Base-by-base conservation (phyloP, 805 yeast genomes). In the Grigorovia transvaalensis region DNA sequence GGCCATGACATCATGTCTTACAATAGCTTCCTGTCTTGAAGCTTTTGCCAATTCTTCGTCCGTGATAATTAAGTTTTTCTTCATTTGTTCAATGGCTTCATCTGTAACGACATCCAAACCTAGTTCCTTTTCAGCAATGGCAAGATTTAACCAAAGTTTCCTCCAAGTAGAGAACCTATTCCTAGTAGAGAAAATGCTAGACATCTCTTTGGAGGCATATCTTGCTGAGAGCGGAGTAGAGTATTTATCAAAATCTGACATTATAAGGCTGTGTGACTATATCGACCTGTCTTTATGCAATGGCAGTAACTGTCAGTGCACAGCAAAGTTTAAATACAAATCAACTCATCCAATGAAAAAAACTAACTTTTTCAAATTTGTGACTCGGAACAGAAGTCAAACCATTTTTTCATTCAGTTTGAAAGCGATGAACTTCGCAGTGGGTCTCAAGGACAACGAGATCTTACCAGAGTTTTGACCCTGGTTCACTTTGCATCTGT, bases 1-100 rank as follows among this genome's bases (percentile, higher is more conserved):
- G 52, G 98, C 96, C 99, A 93, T 93, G 61, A 93, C 99, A 68
- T 93, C 99, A 71, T 93, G 99, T 75, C 99, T 86, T 53, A 93
- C 98, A 69, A 85, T 89, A 50, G 98, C 96, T 72, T 93, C 99
- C 73, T 93, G 97, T 59, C 79, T 81, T 53, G 90, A 74, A 45
- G 99, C 98, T 53, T 76, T 85, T 53, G 77, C 88, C 57, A 93
- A 88, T 65, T 95, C 98, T 60, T 87, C 95, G 68, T 91, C 97
- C 9, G 96, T 83, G 72, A 93, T 89, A 49, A 71, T 78, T 63
- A 91, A 74, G 70, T 93, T 85, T 20, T 74, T 67, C 57, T 78
- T 72, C 88, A 93, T 85, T 75, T 93, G 87, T 65, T 78, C 85
- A 59, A 93, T 80, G 49, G 98, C 99, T 68, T 88, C 93, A 59